Percentiles rank a stretch among this genome's conserved stretches.
Conservation (phyloP, 371 early-diverging fungal species). For the Mortierella sp. region DNA sequence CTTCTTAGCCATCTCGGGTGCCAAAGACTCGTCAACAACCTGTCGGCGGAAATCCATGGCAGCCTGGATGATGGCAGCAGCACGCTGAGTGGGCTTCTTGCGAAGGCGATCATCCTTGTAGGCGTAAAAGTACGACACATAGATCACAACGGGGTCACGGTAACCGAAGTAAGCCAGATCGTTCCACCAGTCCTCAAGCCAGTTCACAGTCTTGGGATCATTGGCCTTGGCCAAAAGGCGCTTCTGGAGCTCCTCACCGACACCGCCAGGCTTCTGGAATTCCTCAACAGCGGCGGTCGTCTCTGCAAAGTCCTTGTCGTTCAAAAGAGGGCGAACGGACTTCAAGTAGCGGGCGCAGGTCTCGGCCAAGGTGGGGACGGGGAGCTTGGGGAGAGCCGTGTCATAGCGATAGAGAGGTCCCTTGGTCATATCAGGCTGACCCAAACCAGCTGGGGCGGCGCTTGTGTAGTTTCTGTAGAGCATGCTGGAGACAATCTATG, state of each 20-base stretch:
- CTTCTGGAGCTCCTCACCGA: slow-evolving; percentile 85
- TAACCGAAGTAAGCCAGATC: slow-evolving; percentile 93
- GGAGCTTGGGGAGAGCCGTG: slow-evolving; percentile 81
- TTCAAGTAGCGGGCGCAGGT: slow-evolving; percentile 85
- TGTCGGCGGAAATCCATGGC: slow-evolving; percentile 87
- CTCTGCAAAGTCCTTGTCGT: slow-evolving; percentile 75
- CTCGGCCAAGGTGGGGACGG: slow-evolving; percentile 87
- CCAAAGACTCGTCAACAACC: slow-evolving; percentile 81
- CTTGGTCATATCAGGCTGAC: slow-evolving; percentile 54
- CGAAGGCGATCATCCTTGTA: slow-evolving; percentile 87
- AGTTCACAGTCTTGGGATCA: slow-evolving; percentile 76
- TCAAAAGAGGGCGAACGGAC: slow-evolving; percentile 80
- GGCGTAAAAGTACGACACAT: slow-evolving; percentile 87
- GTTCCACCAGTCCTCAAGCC: slow-evolving; percentile 98
- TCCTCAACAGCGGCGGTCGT: slow-evolving; percentile 80
- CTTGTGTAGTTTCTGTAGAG: slow-evolving; percentile 56
- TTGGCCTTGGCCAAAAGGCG: slow-evolving; percentile 79
- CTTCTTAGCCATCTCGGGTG: slow-evolving; percentile 86
- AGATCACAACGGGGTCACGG: slow-evolving; percentile 93
- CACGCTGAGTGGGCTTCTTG: slow-evolving; percentile 82
- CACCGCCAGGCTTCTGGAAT: slow-evolving; percentile 83
- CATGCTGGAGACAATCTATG: slow-evolving; percentile 51
- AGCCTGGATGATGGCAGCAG: slow-evolving; percentile 88
- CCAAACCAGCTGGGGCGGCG: slow-evolving; percentile 34
- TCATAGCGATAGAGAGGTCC: slow-evolving; percentile 78